Percentiles rank a stretch among this genome's conserved stretches.
phyloP scores from a whole-genome alignment of 331 rosid genomes.

The Quercus lobata region DNA sequence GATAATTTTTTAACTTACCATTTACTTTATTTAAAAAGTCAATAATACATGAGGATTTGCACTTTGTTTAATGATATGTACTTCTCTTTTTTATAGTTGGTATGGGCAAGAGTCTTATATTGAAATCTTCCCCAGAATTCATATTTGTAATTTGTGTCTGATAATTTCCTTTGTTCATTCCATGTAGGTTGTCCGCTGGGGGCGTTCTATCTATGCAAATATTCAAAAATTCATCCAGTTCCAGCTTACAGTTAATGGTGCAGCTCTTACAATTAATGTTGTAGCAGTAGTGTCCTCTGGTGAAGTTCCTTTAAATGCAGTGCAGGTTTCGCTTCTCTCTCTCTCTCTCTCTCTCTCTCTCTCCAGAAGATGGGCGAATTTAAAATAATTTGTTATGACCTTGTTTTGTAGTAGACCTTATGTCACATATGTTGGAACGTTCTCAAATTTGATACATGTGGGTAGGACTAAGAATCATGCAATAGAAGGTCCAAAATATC shows the following conservation, averaged over 20 bases:
- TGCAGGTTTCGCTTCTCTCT: slow-evolving; percentile 55
- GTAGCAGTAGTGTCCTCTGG: slow-evolving; percentile 86
- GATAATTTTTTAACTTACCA: no score
- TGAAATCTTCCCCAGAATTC: not conserved
- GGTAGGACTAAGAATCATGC: slow-evolving; percentile 2
- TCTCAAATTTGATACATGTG: slow-evolving; percentile 10
- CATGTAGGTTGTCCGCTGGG: slow-evolving; percentile 94
- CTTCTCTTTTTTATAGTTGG: no score
- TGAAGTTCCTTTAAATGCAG: slow-evolving; percentile 84
- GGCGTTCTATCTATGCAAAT: slow-evolving; percentile 96
- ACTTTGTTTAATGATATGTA: no score
- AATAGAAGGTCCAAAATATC: not conserved
- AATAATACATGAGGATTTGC: no score
- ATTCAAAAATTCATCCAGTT: slow-evolving; percentile 97
- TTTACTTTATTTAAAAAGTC: no score
- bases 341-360: not conserved
- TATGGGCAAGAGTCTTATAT: not conserved
- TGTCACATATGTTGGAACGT: not conserved
- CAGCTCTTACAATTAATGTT: slow-evolving; percentile 93
- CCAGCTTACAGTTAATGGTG: slow-evolving; percentile 96
- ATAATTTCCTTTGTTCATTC: slow-evolving; percentile 14
- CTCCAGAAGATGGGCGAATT: not conserved
- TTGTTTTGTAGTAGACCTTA: not conserved
- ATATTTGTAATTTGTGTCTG: slow-evolving; percentile 1
- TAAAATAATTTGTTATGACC: not conserved